phyloP scores from a whole-genome alignment of 2,329 filamentous ascomycete genomes.

The Apiospora sp. region DNA sequence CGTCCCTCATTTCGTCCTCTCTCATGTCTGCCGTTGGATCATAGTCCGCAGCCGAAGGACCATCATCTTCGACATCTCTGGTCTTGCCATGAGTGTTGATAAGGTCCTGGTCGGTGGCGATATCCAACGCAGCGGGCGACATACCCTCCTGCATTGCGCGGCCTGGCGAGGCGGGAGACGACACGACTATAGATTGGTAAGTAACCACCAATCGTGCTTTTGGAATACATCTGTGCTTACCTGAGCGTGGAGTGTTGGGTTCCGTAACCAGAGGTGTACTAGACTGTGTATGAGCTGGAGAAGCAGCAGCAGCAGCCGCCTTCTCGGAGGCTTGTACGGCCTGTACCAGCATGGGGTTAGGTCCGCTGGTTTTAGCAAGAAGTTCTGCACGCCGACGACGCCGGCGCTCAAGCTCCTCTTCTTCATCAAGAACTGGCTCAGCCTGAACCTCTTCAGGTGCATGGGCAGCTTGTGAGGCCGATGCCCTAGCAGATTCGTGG shows the following conservation, averaged over 20 bases:
- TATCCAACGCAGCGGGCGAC: slow-evolving; percentile 67
- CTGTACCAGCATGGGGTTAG: slow-evolving; percentile 78
- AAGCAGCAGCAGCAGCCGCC: slow-evolving; percentile 61
- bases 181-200: slow-evolving; percentile 37
- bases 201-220: slow-evolving; percentile 30
- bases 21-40: slow-evolving; percentile 80
- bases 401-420: slow-evolving; percentile 83
- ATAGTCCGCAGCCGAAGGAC: slow-evolving; percentile 79
- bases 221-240: slow-evolving; percentile 44
- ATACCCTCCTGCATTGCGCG: slow-evolving; percentile 58
- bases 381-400: slow-evolving; percentile 86
- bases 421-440: slow-evolving; percentile 76
- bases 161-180: slow-evolving; percentile 49
- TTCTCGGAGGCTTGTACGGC: slow-evolving; percentile 72
- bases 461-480: slow-evolving; percentile 43
- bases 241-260: slow-evolving; percentile 54
- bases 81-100: slow-evolving; percentile 64
- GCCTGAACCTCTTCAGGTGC: slow-evolving; percentile 57
- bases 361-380: slow-evolving; percentile 80
- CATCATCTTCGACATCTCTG: slow-evolving; percentile 63
- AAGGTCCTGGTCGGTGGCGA: slow-evolving; percentile 72
- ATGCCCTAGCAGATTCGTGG: slow-evolving; percentile 30
- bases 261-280: slow-evolving; percentile 51
- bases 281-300: slow-evolving; percentile 53
- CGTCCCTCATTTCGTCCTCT: slow-evolving; percentile 71